These are phyloP conservation scores for Capsicum baccatum DNA, from an alignment of 257 asterid genomes.

Conservation along the genomic window DNA sequence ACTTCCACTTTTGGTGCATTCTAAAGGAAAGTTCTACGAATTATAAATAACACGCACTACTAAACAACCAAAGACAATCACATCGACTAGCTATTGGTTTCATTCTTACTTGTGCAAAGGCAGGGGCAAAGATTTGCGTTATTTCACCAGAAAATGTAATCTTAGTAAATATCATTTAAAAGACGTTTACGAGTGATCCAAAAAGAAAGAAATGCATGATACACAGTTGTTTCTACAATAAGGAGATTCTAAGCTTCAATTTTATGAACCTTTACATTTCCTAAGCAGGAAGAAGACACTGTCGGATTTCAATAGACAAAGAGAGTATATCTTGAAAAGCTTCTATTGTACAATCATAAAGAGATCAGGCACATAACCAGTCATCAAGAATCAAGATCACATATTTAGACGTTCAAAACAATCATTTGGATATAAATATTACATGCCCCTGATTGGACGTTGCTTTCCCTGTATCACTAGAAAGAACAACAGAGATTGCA, in stretches of 20 bases:
- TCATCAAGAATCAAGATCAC: not conserved
- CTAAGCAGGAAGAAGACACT: too few species aligned
- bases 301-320: too few species aligned
- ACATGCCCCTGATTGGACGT: conserved; percentile 4
- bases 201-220: not conserved
- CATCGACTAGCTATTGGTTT: too few species aligned
- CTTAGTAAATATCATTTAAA: not conserved
- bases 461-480: not conserved
- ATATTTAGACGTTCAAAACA: conserved; percentile 6
- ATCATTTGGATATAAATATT: not conserved
- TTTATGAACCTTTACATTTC: not conserved
- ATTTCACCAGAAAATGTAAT: not conserved
- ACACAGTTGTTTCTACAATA: too few species aligned
- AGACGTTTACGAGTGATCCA: not conserved
- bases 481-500: not conserved
- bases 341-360: not conserved
- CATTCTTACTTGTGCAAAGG: too few species aligned
- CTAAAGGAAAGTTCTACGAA: too few species aligned
- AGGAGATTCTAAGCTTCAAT: too few species aligned
- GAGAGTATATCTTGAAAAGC: too few species aligned
- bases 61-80: too few species aligned
- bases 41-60: too few species aligned
- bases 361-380: not conserved
- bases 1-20: too few species aligned
- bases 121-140: not conserved